These are phyloP conservation scores for Trichoderma gracile DNA, from an alignment of 2,329 filamentous ascomycete species.

Conservation along the genomic window DNA sequence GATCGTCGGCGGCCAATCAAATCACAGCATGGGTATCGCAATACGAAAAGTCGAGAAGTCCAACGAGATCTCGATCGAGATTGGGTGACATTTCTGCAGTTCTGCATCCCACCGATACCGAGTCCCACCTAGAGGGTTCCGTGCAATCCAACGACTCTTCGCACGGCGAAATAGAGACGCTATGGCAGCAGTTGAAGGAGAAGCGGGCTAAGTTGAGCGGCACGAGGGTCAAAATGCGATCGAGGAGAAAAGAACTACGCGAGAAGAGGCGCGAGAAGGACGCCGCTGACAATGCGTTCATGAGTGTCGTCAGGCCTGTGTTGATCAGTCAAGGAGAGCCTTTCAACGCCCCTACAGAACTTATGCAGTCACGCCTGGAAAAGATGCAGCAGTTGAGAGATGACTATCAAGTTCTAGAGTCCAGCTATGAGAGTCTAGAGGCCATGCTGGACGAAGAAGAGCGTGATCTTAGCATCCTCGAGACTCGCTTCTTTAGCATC, in stretches of 20 bases:
- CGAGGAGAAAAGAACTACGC: conserved; percentile 37
- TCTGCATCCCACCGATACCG: conserved; percentile 23
- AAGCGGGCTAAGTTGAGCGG: conserved; percentile 36
- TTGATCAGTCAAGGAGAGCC: conserved; percentile 35
- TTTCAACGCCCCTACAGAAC: conserved; percentile 29
- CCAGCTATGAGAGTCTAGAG: conserved; percentile 42
- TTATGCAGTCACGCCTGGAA: conserved; percentile 36
- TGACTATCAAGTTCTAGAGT: conserved; percentile 42
- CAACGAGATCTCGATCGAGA: conserved; percentile 28
- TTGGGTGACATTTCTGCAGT: conserved; percentile 22
- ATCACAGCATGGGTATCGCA: conserved; percentile 41
- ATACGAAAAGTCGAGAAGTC: conserved; percentile 35
- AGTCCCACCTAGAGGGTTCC: conserved; percentile 27
- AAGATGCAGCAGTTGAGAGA: conserved; percentile 43
- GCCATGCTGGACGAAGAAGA: conserved; percentile 41
- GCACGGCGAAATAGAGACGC: conserved; percentile 38
- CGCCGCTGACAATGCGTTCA: conserved; percentile 44
- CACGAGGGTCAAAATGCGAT: conserved; percentile 37
- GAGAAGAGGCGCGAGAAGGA: conserved; percentile 39
- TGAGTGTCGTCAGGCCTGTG: conserved; percentile 43
- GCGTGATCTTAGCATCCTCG: conserved; percentile 39
- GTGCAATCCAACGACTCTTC: conserved; percentile 30
- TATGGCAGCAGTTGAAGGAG: conserved; percentile 42
- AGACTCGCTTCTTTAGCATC: conserved; percentile 44
- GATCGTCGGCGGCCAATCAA: conserved; percentile 36